Evolutionary conservation across 1,284 basidiomycete genomes (phyloP).

Genomic region (Fomitopsis betulina): DNA sequence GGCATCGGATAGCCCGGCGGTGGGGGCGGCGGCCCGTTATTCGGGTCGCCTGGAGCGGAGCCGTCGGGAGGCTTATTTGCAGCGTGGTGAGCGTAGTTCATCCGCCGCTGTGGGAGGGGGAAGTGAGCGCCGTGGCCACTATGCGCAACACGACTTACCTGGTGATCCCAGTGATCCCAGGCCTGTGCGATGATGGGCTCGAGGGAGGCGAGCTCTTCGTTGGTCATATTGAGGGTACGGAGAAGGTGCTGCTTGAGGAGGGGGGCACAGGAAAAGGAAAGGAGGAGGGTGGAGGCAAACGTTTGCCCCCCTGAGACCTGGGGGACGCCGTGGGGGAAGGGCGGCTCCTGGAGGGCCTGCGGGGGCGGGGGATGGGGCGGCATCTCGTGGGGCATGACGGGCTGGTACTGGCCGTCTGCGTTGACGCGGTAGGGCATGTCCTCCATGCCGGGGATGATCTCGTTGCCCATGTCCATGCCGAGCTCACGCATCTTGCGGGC

Average conservation of each 20-base stretch:
- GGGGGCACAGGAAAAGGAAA: slow-evolving; percentile 68
- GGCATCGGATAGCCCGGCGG: slow-evolving; percentile 31
- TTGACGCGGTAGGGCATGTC: slow-evolving; percentile 57
- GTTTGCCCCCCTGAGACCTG: slow-evolving; percentile 51
- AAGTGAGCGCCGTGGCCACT: slow-evolving; percentile 3
- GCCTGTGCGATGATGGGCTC: slow-evolving; percentile 76
- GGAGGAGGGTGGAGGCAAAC: slow-evolving; percentile 65
- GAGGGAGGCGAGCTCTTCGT: slow-evolving; percentile 70
- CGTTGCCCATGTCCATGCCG: slow-evolving; percentile 71
- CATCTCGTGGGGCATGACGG: slow-evolving; percentile 50
- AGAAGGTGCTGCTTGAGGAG: slow-evolving; percentile 70
- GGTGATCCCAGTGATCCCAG: slow-evolving; percentile 78
- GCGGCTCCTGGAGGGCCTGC: slow-evolving; percentile 29
- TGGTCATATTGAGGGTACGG: slow-evolving; percentile 65
- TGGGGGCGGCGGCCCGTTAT: slow-evolving; percentile 25
- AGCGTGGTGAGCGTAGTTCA: slow-evolving; percentile 59
- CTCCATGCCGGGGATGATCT: slow-evolving; percentile 54
- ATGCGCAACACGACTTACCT: slow-evolving; percentile 39
- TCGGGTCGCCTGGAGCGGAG: slow-evolving; percentile 1
- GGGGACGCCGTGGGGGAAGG: slow-evolving; percentile 31
- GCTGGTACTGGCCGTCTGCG: slow-evolving; percentile 54
- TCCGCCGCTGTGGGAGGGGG: slow-evolving; percentile 43
- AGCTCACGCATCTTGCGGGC: slow-evolving; percentile 72
- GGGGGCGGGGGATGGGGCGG: slow-evolving; percentile 24
- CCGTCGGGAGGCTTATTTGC: slow-evolving; percentile 34